Evolutionary conservation across 108 stramenopile species (phyloP).

Genomic region (Cyclotella cryptica): DNA sequence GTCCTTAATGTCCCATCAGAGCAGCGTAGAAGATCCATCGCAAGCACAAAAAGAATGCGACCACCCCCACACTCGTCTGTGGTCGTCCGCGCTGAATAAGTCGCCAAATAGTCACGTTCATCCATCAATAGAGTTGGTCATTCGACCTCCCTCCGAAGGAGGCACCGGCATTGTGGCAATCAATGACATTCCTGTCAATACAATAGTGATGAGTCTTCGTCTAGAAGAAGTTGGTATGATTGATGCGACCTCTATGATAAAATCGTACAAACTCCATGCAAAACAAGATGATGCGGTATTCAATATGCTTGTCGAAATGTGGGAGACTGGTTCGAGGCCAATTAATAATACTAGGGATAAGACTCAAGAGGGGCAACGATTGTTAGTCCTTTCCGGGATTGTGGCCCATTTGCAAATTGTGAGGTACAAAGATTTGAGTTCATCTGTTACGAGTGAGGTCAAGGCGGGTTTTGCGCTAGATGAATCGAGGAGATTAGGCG

Average conservation of each 20-base stretch:
- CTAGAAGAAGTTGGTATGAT: slow-evolving; percentile 31
- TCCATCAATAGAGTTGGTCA: slow-evolving; percentile 18
- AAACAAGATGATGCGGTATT: slow-evolving; percentile 43
- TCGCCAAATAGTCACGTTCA: slow-evolving; percentile 28
- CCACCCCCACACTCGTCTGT: slow-evolving; percentile 20
- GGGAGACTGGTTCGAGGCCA: slow-evolving; percentile 17
- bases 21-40: no score
- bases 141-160: slow-evolving; percentile 29
- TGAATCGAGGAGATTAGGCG: slow-evolving; percentile 33
- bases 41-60: neutral
- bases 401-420: slow-evolving; percentile 52
- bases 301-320: slow-evolving; percentile 30
- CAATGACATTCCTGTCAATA: slow-evolving; percentile 21
- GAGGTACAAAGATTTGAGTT: slow-evolving; percentile 31
- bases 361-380: slow-evolving; percentile 32
- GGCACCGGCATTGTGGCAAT: slow-evolving; percentile 36
- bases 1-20: no score
- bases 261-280: slow-evolving; percentile 9
- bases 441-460: neutral
- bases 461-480: slow-evolving; percentile 25
- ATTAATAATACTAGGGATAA: slow-evolving; percentile 7
- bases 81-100: slow-evolving; percentile 18
- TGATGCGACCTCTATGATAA: slow-evolving; percentile 30
- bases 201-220: slow-evolving; percentile 17
- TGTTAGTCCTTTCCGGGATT: slow-evolving; percentile 37